Conservation (phyloP, 805 yeast species). For the Cyberlindnera saturnus region DNA sequence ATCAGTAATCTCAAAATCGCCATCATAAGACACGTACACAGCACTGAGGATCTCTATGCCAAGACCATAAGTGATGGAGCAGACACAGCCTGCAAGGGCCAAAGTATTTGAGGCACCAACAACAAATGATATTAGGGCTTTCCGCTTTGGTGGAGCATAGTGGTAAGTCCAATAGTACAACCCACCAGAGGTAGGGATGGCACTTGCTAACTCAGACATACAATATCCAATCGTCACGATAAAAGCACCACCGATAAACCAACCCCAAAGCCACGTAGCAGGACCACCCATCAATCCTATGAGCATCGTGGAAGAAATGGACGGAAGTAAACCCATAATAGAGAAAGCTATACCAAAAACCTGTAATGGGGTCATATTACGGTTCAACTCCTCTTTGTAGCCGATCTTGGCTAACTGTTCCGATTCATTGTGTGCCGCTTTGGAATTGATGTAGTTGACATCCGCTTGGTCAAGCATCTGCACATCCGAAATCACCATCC, state of each 20-base stretch:
- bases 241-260: constrained; percentile 56
- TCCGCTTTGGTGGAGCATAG: constrained; percentile 49
- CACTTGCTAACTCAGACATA: constrained; percentile 59
- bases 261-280: constrained; percentile 59
- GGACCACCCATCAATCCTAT: constrained; percentile 49
- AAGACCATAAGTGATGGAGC: constrained; percentile 61
- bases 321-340: constrained; percentile 59
- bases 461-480: too few relatives aligned
- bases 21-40: constrained; percentile 35
- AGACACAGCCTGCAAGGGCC: constrained; percentile 55
- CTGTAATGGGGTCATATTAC: constrained; percentile 51
- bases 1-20: constrained; percentile 44
- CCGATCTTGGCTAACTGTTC: constrained; percentile 35
- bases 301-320: constrained; percentile 45
- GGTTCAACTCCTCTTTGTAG: constrained; percentile 55
- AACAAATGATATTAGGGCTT: constrained; percentile 48
- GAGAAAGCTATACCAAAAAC: constrained; percentile 62
- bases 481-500: too few relatives aligned
- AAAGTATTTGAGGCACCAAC: constrained; percentile 60
- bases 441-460: too few relatives aligned
- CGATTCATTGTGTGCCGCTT: constrained; percentile 7
- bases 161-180: constrained; percentile 61
- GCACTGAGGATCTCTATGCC: constrained; percentile 49
- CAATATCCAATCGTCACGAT: constrained; percentile 55
- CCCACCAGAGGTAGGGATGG: constrained; percentile 74